phyloP scores from a whole-genome alignment of 2,329 filamentous ascomycete species.

The Venturia carpophila region DNA sequence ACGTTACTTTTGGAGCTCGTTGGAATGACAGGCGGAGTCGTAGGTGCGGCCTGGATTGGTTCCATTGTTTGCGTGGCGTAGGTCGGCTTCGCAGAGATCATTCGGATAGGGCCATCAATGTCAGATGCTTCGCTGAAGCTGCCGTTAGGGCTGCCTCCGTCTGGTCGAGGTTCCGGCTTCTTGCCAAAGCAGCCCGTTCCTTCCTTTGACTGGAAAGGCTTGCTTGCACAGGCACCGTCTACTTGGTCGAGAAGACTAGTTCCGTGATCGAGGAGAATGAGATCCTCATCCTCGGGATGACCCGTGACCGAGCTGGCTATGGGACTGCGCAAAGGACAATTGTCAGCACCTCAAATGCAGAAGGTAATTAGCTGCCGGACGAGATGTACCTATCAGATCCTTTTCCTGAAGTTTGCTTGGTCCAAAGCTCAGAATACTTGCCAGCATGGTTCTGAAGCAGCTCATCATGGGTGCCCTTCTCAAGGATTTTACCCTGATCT shows the following conservation, averaged over 20 bases:
- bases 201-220: not conserved
- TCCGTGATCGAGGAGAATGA: conserved; percentile 4
- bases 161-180: not conserved
- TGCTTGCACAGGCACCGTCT: conserved; percentile 10
- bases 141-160: not conserved
- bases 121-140: conserved; percentile 10
- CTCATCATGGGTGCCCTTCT: conserved; percentile 71
- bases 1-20: not conserved
- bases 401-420: conserved; percentile 51
- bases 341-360: not conserved
- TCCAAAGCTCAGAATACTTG: conserved; percentile 79
- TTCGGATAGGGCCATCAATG: conserved; percentile 9
- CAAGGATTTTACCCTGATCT: conserved; percentile 66
- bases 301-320: conserved; percentile 3
- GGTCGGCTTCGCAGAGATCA: conserved; percentile 12
- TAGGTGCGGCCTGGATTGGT: not conserved
- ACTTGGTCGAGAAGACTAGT: conserved; percentile 9
- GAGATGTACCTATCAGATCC: not conserved
- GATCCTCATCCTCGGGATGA: conserved; percentile 8
- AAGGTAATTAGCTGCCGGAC: not conserved
- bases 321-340: not conserved
- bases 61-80: not conserved
- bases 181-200: not conserved
- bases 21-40: not conserved
- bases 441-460: conserved; percentile 64